These are phyloP conservation scores for Gynandropsis gynandra DNA, from an alignment of 345 rosid genomes.

Conservation along the genomic window DNA sequence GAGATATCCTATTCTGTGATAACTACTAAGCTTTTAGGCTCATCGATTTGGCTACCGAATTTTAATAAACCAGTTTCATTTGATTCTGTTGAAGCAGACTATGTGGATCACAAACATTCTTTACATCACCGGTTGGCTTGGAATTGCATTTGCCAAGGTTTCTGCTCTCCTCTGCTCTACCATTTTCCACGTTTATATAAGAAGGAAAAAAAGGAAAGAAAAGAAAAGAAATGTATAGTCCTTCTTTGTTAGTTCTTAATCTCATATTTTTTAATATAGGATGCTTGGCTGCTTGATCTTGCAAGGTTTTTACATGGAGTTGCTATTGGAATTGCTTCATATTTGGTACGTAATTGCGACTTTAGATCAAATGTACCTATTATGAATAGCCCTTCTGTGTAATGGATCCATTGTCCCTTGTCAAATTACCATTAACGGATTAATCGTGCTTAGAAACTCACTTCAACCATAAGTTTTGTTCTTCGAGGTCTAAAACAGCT, in stretches of 20 bases:
- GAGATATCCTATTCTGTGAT: conserved; percentile 9
- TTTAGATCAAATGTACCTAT: too few species aligned
- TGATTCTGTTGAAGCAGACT: conserved; percentile 29
- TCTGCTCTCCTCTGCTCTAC: not conserved
- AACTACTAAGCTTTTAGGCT: too few species aligned
- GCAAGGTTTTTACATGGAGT: conserved; percentile 69
- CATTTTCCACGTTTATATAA: not conserved
- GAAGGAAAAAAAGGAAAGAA: not conserved
- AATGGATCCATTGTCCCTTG: too few species aligned
- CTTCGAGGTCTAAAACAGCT: too few species aligned
- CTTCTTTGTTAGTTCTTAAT: too few species aligned
- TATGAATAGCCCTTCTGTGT: too few species aligned
- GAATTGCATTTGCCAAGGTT: conserved; percentile 51
- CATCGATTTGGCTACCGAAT: too few species aligned
- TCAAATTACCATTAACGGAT: too few species aligned
- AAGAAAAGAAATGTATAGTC: too few species aligned
- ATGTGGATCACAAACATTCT: conserved; percentile 41
- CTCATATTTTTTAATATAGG: conserved; percentile 31
- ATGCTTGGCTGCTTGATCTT: conserved; percentile 48
- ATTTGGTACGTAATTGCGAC: conserved; percentile 49
- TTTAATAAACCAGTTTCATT: not conserved
- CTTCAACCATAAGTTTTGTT: too few species aligned
- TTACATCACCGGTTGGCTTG: conserved; percentile 40
- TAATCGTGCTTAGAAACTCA: too few species aligned
- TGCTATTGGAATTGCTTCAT: conserved; percentile 63